phyloP scores from a whole-genome alignment of 1,139 yeast species.

The Kurtzmaniella quercitrusa region DNA sequence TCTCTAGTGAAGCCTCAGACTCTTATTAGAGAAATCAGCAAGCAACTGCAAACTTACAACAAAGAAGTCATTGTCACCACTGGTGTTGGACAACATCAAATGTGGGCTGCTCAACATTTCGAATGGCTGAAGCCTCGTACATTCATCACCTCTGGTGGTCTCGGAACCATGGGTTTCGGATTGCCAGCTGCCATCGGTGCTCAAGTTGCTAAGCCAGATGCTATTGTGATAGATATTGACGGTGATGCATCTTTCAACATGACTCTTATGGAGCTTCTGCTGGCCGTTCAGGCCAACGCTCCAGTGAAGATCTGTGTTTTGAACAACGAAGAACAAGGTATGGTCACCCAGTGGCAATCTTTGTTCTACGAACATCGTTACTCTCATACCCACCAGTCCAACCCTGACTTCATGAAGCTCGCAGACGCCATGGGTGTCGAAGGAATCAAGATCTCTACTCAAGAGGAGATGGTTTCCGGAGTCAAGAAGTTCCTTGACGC shows the following conservation, averaged over 20 bases:
- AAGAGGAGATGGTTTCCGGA: conserved; percentile 55
- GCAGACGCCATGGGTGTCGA: conserved; percentile 93
- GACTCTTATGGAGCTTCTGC: conserved; percentile 89
- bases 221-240: conserved; percentile 91
- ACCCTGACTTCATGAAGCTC: conserved; percentile 88
- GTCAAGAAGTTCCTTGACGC: conserved; percentile 71
- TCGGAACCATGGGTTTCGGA: conserved; percentile 98
- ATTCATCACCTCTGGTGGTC: conserved; percentile 95
- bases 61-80: conserved; percentile 87
- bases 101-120: conserved; percentile 99
- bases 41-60: conserved; percentile 61
- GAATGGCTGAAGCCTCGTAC: conserved; percentile 89
- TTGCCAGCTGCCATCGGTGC: conserved; percentile 98
- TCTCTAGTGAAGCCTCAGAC: conserved; percentile 92
- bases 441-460: conserved; percentile 69
- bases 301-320: conserved; percentile 86
- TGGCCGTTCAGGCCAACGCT: conserved; percentile 90
- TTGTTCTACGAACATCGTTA: conserved; percentile 94
- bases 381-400: conserved; percentile 91
- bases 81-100: conserved; percentile 99
- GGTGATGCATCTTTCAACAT: conserved; percentile 98
- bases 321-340: conserved; percentile 98
- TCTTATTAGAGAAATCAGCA: conserved; percentile 71
- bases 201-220: conserved; percentile 92
- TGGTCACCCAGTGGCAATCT: conserved; percentile 99